Conservation (phyloP, 768 basidiomycete genomes). For the Pleurotus tuoliensis region DNA sequence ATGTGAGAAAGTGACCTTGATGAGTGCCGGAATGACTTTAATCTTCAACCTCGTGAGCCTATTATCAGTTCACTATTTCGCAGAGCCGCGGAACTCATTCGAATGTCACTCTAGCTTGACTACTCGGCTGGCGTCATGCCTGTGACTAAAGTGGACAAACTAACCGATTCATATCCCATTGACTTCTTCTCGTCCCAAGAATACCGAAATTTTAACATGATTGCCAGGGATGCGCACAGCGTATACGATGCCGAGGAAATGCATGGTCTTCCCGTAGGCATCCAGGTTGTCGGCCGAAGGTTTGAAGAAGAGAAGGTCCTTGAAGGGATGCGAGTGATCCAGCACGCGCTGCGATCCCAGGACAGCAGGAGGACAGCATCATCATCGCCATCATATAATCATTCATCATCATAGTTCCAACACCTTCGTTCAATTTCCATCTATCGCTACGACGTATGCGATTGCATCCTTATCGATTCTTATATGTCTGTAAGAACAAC, state of each 20-base stretch:
- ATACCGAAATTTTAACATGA: slow-evolving; percentile 28
- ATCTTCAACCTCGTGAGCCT: slow-evolving; percentile 61
- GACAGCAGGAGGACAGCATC: neutral
- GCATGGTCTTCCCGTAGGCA: slow-evolving; percentile 65
- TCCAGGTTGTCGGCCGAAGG: slow-evolving; percentile 58
- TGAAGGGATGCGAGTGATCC: slow-evolving; percentile 60
- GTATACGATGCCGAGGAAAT: slow-evolving; percentile 59
- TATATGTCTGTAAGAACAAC: too few relatives aligned
- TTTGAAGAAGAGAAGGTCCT: slow-evolving; percentile 74
- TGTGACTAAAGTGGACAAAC: slow-evolving; percentile 45
- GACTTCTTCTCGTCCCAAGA: slow-evolving; percentile 28
- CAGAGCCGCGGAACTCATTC: neutral
- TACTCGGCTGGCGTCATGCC: slow-evolving; percentile 58
- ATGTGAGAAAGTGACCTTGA: slow-evolving; percentile 48
- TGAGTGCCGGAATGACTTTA: slow-evolving; percentile 61
- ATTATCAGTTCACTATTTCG: neutral
- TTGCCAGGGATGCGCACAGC: slow-evolving; percentile 36
- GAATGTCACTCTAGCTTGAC: slow-evolving; percentile 36
- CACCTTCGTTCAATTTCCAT: neutral
- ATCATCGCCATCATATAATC: neutral
- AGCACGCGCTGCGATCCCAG: slow-evolving; percentile 27
- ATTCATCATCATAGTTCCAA: neutral
- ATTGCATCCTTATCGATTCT: too few relatives aligned
- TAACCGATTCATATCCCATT: slow-evolving; percentile 28
- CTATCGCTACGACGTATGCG: too few relatives aligned